Percentiles rank a stretch among this genome's conserved stretches.
These are phyloP conservation scores for Pecoramyces ruminantium DNA, from an alignment of 192 early-diverging fungal species.

Conservation along the genomic window DNA sequence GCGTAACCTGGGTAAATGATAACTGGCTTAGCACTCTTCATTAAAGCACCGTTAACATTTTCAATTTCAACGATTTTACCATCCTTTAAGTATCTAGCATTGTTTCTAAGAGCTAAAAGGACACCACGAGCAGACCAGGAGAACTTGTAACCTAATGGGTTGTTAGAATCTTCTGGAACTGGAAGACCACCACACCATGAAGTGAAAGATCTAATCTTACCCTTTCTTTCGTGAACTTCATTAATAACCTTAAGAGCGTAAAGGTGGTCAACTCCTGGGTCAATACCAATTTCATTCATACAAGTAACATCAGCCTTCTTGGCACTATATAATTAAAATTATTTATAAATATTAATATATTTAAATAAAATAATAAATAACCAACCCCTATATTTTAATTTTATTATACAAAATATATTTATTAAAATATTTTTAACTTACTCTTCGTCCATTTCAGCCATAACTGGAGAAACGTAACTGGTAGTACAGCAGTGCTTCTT, in stretches of 20 bases:
- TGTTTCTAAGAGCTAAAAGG: slow-evolving; percentile 87
- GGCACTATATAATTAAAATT: slow-evolving; percentile 24
- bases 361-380: background rate
- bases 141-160: slow-evolving; percentile 99
- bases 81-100: slow-evolving; percentile 74
- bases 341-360: background rate
- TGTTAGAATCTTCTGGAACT: slow-evolving; percentile 89
- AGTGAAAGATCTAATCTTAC: slow-evolving; percentile 72
- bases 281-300: slow-evolving; percentile 97
- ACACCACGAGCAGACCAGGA: slow-evolving; percentile 96
- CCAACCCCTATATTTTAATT: too few species aligned
- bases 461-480: slow-evolving; percentile 87
- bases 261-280: slow-evolving; percentile 97
- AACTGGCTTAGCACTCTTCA: slow-evolving; percentile 81
- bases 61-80: slow-evolving; percentile 63
- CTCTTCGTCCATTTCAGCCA: slow-evolving; percentile 74
- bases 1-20: slow-evolving; percentile 87
- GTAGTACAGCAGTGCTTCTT: slow-evolving; percentile 94
- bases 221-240: slow-evolving; percentile 61
- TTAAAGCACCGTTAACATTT: slow-evolving; percentile 49
- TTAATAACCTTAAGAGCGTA: slow-evolving; percentile 90
- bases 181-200: slow-evolving; percentile 98
- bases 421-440: slow-evolving; percentile 21
- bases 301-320: slow-evolving; percentile 73
- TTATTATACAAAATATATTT: too few species aligned